Evolutionary conservation across 2,329 filamentous ascomycete genomes (phyloP).

Genomic region (Verticillium albo-atrum): DNA sequence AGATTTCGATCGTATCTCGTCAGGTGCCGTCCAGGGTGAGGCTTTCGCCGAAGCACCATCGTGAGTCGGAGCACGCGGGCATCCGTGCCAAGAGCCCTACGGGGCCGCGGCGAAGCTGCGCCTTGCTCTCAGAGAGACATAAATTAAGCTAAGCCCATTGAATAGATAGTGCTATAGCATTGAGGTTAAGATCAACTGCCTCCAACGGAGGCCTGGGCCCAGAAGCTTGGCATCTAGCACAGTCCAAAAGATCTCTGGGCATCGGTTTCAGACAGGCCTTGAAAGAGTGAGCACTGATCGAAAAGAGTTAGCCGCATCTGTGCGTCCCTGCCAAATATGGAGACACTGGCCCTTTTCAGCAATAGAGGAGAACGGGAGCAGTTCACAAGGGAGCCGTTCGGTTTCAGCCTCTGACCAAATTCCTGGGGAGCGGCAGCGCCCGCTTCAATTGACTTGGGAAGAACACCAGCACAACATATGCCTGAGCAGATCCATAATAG

Average conservation of each 20-base stretch:
- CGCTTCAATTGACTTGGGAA: too few relatives aligned
- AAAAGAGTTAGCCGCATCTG: neutral
- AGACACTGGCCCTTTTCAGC: neutral
- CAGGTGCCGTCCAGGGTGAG: too few relatives aligned
- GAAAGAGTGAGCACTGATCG: neutral
- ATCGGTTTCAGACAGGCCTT: neutral
- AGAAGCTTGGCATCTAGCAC: neutral
- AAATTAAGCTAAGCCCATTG: neutral
- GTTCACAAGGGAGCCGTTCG: neutral
- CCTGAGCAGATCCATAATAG: too few relatives aligned
- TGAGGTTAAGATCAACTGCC: neutral
- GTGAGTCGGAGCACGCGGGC: neutral
- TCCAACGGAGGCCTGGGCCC: neutral
- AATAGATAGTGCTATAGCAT: neutral
- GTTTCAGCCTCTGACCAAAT: neutral
- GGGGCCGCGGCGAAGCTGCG: neutral
- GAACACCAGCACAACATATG: too few relatives aligned
- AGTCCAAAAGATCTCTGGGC: neutral
- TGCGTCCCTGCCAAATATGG: neutral
- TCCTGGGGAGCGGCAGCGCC: too few relatives aligned
- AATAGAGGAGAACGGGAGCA: neutral
- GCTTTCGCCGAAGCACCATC: neutral
- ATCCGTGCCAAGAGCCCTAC: neutral
- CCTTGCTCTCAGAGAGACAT: neutral
- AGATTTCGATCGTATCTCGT: neutral